Conservation (phyloP, 805 yeast genomes). For the Zygotorulaspora chibaensis region DNA sequence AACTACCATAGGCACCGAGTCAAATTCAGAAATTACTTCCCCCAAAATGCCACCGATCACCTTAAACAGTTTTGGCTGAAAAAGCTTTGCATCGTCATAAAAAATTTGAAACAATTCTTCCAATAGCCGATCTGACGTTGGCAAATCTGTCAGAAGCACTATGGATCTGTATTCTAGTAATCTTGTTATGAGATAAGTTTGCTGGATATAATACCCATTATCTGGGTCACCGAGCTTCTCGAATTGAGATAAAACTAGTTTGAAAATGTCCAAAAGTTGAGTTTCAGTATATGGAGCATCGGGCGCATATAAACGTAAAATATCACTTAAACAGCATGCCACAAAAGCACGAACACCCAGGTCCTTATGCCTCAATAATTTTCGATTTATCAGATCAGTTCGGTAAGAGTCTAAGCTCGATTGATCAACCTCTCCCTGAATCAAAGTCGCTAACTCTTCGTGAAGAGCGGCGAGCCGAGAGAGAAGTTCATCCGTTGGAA, state of each 20-base stretch:
- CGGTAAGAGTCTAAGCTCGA: slow-evolving; percentile 44
- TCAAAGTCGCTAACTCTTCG: slow-evolving; percentile 57
- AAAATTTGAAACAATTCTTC: slow-evolving; percentile 55
- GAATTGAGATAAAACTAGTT: slow-evolving; percentile 60
- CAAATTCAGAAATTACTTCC: slow-evolving; percentile 70
- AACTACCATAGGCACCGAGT: slow-evolving; percentile 54
- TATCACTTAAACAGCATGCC: slow-evolving; percentile 72
- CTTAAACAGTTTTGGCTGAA: slow-evolving; percentile 53
- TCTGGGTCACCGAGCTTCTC: slow-evolving; percentile 50
- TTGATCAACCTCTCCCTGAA: slow-evolving; percentile 55
- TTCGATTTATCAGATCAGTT: slow-evolving; percentile 51
- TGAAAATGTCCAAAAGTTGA: slow-evolving; percentile 62
- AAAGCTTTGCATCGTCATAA: slow-evolving; percentile 46
- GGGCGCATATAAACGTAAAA: slow-evolving; percentile 77
- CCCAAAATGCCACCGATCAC: slow-evolving; percentile 66
- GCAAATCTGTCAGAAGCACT: slow-evolving; percentile 69
- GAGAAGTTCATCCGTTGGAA: slow-evolving; percentile 59
- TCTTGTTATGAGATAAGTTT: slow-evolving; percentile 58
- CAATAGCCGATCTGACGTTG: slow-evolving; percentile 53
- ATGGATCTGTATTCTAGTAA: slow-evolving; percentile 73
- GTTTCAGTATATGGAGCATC: slow-evolving; percentile 77
- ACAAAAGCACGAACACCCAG: slow-evolving; percentile 63
- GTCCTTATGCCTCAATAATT: slow-evolving; percentile 57
- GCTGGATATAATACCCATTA: slow-evolving; percentile 58
- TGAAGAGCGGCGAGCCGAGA: slow-evolving; percentile 53